phyloP scores from a whole-genome alignment of 1,284 basidiomycete species.

The Golubevia sp. region DNA sequence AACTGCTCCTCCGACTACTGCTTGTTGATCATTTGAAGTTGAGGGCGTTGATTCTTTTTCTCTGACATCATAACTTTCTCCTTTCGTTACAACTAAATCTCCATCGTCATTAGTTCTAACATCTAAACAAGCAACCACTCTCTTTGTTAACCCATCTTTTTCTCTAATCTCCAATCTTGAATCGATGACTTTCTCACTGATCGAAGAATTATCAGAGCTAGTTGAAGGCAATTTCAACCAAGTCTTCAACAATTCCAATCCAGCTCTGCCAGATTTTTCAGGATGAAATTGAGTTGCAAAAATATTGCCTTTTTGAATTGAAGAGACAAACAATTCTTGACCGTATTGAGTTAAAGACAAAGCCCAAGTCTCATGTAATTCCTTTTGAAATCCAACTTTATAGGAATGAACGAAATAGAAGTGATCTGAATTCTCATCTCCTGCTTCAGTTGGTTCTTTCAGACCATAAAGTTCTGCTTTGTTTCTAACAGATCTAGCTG shows the following conservation, averaged over 20 bases:
- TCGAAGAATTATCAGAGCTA: conserved; percentile 13
- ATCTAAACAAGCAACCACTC: conserved; percentile 97
- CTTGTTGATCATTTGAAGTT: conserved; percentile 45
- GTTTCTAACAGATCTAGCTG: conserved; percentile 62
- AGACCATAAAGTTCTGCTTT: conserved; percentile 62
- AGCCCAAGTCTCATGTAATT: conserved; percentile 67
- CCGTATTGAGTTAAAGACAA: conserved; percentile 92
- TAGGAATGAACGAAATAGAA: conserved; percentile 96
- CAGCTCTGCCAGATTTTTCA: conserved; percentile 93
- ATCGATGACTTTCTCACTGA: conserved; percentile 24
- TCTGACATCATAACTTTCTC: conserved; percentile 97
- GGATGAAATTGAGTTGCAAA: conserved; percentile 98
- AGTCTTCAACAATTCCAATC: conserved; percentile 76
- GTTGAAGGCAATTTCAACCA: conserved; percentile 73
- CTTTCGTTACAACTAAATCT: conserved; percentile 98
- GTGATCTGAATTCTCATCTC: conserved; percentile 69
- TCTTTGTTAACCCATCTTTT: conserved; percentile 79
- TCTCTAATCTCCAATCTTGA: background rate
- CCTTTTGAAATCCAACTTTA: conserved; percentile 67
- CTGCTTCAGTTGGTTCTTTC: conserved; percentile 62
- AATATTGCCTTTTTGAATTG: conserved; percentile 81
- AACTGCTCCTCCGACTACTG: conserved; percentile 68
- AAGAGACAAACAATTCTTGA: conserved; percentile 85
- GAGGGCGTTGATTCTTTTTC: conserved; percentile 65
- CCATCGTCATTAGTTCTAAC: conserved; percentile 94